Base-by-base conservation (phyloP, 1,284 basidiomycete species). In the Puccinia hordei region DNA sequence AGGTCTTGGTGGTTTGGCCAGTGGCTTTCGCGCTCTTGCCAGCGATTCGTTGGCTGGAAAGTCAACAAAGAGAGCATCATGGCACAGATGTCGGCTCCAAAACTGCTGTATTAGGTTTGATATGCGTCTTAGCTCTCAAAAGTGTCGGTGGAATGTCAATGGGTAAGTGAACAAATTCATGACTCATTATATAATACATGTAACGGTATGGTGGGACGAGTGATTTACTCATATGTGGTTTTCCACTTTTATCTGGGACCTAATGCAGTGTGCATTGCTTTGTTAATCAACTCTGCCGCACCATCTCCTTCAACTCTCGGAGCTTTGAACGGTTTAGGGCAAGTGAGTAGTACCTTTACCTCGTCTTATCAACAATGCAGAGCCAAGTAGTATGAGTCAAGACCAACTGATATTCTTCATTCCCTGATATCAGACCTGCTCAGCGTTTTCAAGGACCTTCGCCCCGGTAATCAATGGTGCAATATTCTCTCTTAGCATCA, bases 321-420 rank as follows among this genome's bases (percentile, higher is more conserved):
- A 27, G 61, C 74, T 38, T 49, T 76, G 41, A 66, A 76, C 33
- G 74, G 74, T 13, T 49, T 76, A 19, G 74, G 44, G 24, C 74
- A 76, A 65, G 61, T 75, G 24, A n/a, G n/a, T n/a, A 63, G 73
- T 33, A 41, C 33, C 30, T 35, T 41, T 27, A 13, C 49, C 24
- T 24, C 17, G 19, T 24, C 30, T n/a, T n/a, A 9, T 38, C 13
- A 73, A 30, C n/a, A 27, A 33, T 13, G 38, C 15, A 55, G 30
- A 35, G 15, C 27, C n/a, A 9, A 22, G 3, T 9, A n/a, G 35
- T 17, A 35, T 41, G 41, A 73, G 35, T 8, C 22, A 24, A 19
- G 57, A 15, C 4, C 2, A 15, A 59, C 57, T 63, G 22, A 22
- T 30, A 8, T 46, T 75, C 1, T 35, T 41, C 0, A 38, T 27